Conservation (phyloP, 495 filamentous ascomycete species). For the Trichoderma virens region DNA sequence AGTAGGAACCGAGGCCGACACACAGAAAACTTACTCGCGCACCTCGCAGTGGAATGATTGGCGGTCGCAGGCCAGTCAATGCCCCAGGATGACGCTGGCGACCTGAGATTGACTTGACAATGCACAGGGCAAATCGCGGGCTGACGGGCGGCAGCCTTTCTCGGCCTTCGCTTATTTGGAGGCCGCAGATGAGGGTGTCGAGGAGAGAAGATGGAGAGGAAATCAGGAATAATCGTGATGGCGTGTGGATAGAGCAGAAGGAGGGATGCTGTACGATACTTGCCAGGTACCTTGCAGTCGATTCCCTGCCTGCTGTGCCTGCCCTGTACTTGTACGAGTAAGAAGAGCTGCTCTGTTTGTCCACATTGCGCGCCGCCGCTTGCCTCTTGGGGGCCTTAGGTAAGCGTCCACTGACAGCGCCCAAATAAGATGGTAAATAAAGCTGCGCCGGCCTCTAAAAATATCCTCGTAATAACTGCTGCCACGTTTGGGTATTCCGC, state of each 20-base stretch:
- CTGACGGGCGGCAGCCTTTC: not conserved
- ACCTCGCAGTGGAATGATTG: not conserved
- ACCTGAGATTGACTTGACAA: not conserved
- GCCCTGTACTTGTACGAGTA: not conserved
- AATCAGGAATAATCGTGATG: not conserved
- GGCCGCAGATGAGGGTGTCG: not conserved
- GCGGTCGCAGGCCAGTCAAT: not conserved
- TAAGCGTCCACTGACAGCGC: not conserved
- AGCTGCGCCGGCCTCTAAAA: not conserved
- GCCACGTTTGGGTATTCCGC: not conserved
- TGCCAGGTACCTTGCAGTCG: too few species aligned
- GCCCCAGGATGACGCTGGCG: not conserved
- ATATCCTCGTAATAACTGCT: not conserved
- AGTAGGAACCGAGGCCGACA: not conserved
- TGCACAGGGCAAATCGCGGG: not conserved
- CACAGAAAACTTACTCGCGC: slow-evolving; percentile 7
- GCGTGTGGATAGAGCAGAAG: too few species aligned
- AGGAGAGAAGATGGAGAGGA: not conserved
- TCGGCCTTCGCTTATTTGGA: not conserved
- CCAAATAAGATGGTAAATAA: not conserved
- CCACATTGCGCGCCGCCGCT: not conserved
- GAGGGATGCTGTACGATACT: too few species aligned
- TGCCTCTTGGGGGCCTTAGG: too few species aligned
- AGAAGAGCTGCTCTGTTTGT: not conserved
- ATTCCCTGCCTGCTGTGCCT: too few species aligned